Evolutionary conservation across 352 stramenopile genomes (phyloP), one percentile per base, ranked within the genome.

Genomic region (Pythium guiyangense): DNA sequence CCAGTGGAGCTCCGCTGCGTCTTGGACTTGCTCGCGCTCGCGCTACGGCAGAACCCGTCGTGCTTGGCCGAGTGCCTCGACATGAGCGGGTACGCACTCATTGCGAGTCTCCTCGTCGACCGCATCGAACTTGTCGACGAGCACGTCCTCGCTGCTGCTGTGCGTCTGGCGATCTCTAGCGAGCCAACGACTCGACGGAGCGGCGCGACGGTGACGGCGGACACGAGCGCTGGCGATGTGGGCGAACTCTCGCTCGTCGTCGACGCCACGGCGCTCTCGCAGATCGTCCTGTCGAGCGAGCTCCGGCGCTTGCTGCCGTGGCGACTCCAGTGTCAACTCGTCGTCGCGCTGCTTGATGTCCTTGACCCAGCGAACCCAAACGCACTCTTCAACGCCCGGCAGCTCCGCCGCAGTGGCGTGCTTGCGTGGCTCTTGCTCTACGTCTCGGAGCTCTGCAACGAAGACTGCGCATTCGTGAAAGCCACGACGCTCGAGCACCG

Each of bases 301-400:
- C 25, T 93, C 8, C 75, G 74, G 1, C 69, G 63, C 27, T 55
- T 62, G 20, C 47, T 93, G 14, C 57, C 66, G 17, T 54, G 72
- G 31, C 49, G 61, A 31, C 58, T 84, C 6, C 79, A 91, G 54
- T 71, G 80, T 14, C 71, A 84, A 25, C 49, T 93, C 1, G 56
- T 93, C 20, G 35, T 59, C 9, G 60, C 74, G 6, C 66, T 93
- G 5, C 66, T 75, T 42, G 59, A 71, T n/a, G 61, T 79, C 4
- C 50, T 93, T 8, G 65, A 76, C 12, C 20, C 54, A 0, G 57
- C 61, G 6, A 93, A 93, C 52, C 75, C 79, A 3, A 93, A 93
- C 35, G 68, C 80, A 11, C 59, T 93, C 14, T 93, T 93, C 53
- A 93, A 93, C 52, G 79, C 71, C 1, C 73, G 83, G 2, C 83